Evolutionary conservation across 2,329 filamentous ascomycete genomes (phyloP), one percentile per base, ranked within the genome.

Genomic region (Colletotrichum aenigma): DNA sequence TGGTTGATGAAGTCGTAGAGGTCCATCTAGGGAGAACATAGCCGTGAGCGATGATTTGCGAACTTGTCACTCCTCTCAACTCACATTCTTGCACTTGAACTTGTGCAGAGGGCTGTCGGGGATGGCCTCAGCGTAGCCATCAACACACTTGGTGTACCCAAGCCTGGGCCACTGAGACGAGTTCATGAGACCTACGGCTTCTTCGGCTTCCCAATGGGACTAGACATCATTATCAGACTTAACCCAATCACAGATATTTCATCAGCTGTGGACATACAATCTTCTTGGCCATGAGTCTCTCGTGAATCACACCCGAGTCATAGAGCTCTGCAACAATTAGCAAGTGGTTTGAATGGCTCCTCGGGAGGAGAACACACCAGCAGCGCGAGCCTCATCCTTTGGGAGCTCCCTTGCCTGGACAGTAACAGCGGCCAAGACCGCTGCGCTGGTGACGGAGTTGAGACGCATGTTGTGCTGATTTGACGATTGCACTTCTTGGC

Each of bases 1-100:
- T 91, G 89, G 66, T 85, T 87, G 71, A 88, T 82, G 81, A 91
- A 91, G 80, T 90, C 87, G 78, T 89, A 88, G 16, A 90, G 84
- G 75, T 91, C 89, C 52, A 89, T 85, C 71, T 76, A 4, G 0
- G 1, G 2, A 12, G 16, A 7, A n/a, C 24, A 15, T 0, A 7
- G 4, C 1, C 3, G 4, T 36, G 12, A 56, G 16, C 8, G 9
- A 36, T 21, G 43, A 24, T 60, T 43, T 43, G 18, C 3, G 4
- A 43, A 4, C 1, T 43, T n/a, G 18, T n/a, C 9, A 43, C 9
- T 6, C 0, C 18, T 6, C 0, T n/a, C 1, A 6, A 70, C 71
- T 36, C 7, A 76, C 74, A 60, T 80, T 79, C 67, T 77, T 76
- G 76, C 79, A 80, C 65, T 60, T 66, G 70, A 80, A 80, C 52